Conservation (phyloP, 2,329 filamentous ascomycete genomes). For the Keithomyces neogunnii region DNA sequence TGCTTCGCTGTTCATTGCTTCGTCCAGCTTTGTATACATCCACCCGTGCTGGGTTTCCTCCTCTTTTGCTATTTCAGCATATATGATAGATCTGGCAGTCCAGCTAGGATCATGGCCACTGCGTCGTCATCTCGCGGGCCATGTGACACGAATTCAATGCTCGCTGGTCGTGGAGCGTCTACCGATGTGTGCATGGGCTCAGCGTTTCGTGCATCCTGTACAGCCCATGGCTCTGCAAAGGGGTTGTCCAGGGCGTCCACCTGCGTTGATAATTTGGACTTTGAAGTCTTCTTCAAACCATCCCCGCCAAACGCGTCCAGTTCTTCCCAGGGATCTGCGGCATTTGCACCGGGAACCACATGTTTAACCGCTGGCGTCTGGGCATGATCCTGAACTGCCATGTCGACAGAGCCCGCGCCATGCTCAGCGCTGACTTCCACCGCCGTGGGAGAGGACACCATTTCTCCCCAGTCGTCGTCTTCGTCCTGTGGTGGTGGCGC, state of each 20-base stretch:
- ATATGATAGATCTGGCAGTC: constrained; percentile 36
- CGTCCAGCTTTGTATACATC: background rate
- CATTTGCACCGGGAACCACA: background rate
- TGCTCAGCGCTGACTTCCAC: background rate
- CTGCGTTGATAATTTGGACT: background rate
- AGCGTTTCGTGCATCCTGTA: background rate
- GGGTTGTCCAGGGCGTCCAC: background rate
- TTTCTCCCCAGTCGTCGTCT: constrained; percentile 54
- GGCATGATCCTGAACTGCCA: background rate
- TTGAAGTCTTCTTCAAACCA: background rate
- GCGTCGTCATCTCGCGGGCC: constrained; percentile 19
- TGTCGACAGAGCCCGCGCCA: background rate
- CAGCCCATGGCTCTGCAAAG: background rate
- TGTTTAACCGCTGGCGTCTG: background rate
- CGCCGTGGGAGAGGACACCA: constrained; percentile 33
- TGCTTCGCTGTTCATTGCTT: background rate
- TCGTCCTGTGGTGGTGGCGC: constrained; percentile 24
- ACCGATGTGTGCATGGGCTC: background rate
- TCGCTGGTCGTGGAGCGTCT: background rate
- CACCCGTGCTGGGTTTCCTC: background rate
- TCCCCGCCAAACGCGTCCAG: background rate
- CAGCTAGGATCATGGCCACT: constrained; percentile 25
- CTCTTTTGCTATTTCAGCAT: constrained; percentile 28
- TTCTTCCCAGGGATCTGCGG: background rate
- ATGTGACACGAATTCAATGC: background rate